Percentiles rank a stretch among this genome's conserved stretches.
Conservation (phyloP, 169 alveolate genomes). For the Plasmodium fragile region DNA sequence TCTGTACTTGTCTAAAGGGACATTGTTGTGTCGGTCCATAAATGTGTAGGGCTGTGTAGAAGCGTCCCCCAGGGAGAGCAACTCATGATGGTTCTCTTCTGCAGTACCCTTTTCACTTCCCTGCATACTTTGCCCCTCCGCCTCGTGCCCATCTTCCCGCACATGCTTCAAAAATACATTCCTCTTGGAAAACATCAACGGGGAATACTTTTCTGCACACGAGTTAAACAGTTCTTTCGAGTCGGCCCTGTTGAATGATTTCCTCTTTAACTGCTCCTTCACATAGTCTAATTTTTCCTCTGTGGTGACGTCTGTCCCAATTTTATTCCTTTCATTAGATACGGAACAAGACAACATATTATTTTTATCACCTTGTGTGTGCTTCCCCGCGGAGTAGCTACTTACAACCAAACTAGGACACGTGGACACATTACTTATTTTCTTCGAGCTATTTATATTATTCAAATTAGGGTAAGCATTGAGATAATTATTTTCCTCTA, state of each 20-base stretch:
- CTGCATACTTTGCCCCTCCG: background rate
- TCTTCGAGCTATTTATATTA: slow-evolving; percentile 8
- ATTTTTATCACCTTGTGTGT: slow-evolving; percentile 3
- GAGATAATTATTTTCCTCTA: background rate
- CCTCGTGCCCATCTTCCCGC: background rate
- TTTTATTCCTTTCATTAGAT: background rate
- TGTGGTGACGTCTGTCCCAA: background rate
- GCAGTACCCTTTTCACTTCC: background rate
- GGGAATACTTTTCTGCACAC: background rate
- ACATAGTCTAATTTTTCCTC: background rate
- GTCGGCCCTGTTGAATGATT: background rate
- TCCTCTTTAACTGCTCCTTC: background rate
- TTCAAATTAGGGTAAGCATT: background rate
- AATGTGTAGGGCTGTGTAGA: background rate
- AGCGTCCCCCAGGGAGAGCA: background rate
- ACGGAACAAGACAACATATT: background rate
- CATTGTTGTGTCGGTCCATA: background rate
- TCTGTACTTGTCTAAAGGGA: background rate
- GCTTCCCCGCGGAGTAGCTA: background rate
- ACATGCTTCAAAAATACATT: background rate
- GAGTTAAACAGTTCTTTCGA: slow-evolving; percentile 9
- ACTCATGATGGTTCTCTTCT: background rate
- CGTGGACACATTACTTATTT: slow-evolving; percentile 72
- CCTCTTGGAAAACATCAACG: background rate
- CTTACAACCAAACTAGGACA: slow-evolving; percentile 38